These are phyloP conservation scores for Jackrogersella multiformis DNA, from an alignment of 495 filamentous ascomycete genomes.

Conservation along the genomic window DNA sequence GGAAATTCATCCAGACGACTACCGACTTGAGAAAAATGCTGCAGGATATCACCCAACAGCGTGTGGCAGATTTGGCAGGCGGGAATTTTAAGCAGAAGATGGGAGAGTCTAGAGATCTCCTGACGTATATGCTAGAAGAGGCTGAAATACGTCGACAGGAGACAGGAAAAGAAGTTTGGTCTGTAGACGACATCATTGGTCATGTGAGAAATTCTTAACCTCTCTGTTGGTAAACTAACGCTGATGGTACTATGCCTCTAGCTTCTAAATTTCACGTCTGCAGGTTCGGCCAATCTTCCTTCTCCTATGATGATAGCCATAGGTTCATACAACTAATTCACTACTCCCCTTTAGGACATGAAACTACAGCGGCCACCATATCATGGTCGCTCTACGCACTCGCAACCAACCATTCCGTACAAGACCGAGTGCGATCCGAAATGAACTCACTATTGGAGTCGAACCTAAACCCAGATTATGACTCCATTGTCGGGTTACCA, in stretches of 20 bases:
- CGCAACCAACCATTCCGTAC: slow-evolving; percentile 24
- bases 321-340: background rate
- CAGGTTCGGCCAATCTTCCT: slow-evolving; percentile 14
- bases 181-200: slow-evolving; percentile 40
- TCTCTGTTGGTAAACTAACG: background rate
- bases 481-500: slow-evolving; percentile 46
- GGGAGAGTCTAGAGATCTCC: slow-evolving; percentile 35
- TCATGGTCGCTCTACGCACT: slow-evolving; percentile 40
- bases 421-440: slow-evolving; percentile 45
- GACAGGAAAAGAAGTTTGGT: slow-evolving; percentile 37
- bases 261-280: slow-evolving; percentile 38
- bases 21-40: slow-evolving; percentile 41
- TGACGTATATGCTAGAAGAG: slow-evolving; percentile 43
- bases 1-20: slow-evolving; percentile 32
- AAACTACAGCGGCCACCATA: slow-evolving; percentile 38
- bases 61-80: slow-evolving; percentile 36
- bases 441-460: slow-evolving; percentile 31
- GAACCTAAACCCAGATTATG: slow-evolving; percentile 44
- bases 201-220: slow-evolving; percentile 22
- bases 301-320: background rate
- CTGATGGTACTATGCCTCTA: background rate
- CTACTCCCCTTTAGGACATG: slow-evolving; percentile 31
- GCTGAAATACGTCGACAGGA: slow-evolving; percentile 25
- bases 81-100: slow-evolving; percentile 26
- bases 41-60: slow-evolving; percentile 36